phyloP scores from a whole-genome alignment of 1,284 basidiomycete species.

The Blastosporella zonata region DNA sequence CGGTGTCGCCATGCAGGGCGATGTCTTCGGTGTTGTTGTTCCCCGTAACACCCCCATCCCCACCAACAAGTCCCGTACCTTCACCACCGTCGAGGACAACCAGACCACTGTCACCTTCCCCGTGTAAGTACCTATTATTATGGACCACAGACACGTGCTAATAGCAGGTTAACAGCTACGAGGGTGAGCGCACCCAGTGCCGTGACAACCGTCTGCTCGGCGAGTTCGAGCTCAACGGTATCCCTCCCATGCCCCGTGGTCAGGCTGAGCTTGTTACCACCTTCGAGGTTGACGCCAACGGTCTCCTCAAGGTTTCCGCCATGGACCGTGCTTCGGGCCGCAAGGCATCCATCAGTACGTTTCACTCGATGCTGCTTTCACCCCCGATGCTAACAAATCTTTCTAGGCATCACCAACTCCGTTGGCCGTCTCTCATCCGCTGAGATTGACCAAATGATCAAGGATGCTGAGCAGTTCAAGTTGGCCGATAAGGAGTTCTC shows the following conservation, averaged over 20 bases:
- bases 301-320: constrained; percentile 93
- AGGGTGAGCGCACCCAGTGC: constrained; percentile 97
- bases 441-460: constrained; percentile 98
- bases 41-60: constrained; percentile 97
- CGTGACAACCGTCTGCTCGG: constrained; percentile 96
- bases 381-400: constrained; percentile 7
- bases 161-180: constrained; percentile 55
- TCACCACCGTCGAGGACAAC: constrained; percentile 98
- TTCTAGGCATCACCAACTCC: constrained; percentile 85
- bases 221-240: constrained; percentile 96
- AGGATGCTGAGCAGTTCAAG: constrained; percentile 96
- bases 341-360: constrained; percentile 91
- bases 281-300: constrained; percentile 97
- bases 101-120: constrained; percentile 98
- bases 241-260: constrained; percentile 95
- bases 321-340: constrained; percentile 94
- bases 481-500: constrained; percentile 96
- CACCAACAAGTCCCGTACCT: constrained; percentile 93
- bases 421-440: constrained; percentile 92
- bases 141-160: not conserved
- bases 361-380: not conserved
- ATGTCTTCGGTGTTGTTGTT: constrained; percentile 95
- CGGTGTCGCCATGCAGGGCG: constrained; percentile 98
- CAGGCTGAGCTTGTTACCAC: constrained; percentile 96
- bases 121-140: constrained; percentile 54